A percentile compares a stretch with the other conserved stretches of the same genome.
phyloP scores from a whole-genome alignment of 108 stramenopile genomes.

The Parietichytrium sp. region DNA sequence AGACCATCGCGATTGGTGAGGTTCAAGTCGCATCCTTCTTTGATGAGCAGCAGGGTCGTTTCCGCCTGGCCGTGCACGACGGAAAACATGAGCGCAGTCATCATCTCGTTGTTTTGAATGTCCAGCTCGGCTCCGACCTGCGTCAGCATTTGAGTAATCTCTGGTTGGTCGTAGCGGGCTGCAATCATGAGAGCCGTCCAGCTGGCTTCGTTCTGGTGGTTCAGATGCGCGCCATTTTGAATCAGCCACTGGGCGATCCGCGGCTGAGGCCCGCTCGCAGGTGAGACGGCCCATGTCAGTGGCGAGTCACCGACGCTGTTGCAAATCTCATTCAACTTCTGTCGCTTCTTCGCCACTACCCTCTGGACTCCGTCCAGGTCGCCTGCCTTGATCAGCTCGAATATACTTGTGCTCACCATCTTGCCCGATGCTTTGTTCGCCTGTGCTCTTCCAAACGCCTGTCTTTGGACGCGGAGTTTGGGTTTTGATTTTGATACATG shows the following conservation, averaged over 20 bases:
- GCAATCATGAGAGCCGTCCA: slow-evolving; percentile 11
- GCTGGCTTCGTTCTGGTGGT: background rate
- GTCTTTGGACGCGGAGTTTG: no score
- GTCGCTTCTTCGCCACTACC: background rate
- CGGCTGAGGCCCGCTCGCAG: slow-evolving; percentile 18
- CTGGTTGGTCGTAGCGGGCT: background rate
- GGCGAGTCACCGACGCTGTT: background rate
- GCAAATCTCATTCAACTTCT: background rate
- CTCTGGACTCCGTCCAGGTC: background rate
- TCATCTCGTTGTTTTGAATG: background rate
- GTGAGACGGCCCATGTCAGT: slow-evolving; percentile 15
- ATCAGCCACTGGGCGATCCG: background rate
- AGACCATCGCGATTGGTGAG: no score
- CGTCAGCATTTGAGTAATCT: background rate
- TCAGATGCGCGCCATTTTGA: background rate
- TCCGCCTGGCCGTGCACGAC: background rate
- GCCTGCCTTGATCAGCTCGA: background rate
- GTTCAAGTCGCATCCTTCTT: background rate
- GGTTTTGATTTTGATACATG: no score
- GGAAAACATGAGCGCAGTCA: slow-evolving; percentile 17
- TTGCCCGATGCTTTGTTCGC: no score
- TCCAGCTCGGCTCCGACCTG: background rate
- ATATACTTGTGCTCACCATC: no score
- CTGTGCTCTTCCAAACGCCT: no score
- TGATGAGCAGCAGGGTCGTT: background rate